phyloP scores from a whole-genome alignment of 768 basidiomycete genomes.

The Ramaria sp. region DNA sequence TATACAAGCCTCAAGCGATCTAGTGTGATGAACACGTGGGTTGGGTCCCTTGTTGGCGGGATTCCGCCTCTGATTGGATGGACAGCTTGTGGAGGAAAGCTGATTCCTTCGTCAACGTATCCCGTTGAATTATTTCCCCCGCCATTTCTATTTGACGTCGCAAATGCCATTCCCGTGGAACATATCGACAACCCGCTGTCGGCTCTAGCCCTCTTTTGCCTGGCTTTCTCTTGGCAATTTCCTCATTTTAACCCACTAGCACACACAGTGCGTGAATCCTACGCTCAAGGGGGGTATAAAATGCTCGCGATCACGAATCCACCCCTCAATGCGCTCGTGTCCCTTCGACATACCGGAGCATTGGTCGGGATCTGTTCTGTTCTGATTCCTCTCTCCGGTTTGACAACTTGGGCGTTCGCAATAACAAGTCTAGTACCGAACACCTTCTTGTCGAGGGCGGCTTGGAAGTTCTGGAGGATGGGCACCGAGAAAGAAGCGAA shows the following conservation, averaged over 20 bases:
- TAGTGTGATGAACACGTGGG: slow-evolving; percentile 82
- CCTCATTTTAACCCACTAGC: slow-evolving; percentile 96
- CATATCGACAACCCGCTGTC: slow-evolving; percentile 64
- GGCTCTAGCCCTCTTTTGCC: slow-evolving; percentile 67
- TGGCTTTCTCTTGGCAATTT: slow-evolving; percentile 97
- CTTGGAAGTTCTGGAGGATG: slow-evolving; percentile 63
- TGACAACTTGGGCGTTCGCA: slow-evolving; percentile 89
- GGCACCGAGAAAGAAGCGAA: slow-evolving; percentile 69
- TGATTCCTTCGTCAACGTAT: slow-evolving; percentile 55
- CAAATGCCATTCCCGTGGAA: slow-evolving; percentile 26
- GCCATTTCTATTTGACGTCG: slow-evolving; percentile 40
- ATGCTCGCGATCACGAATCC: slow-evolving; percentile 86
- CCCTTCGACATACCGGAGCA: slow-evolving; percentile 70
- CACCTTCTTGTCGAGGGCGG: slow-evolving; percentile 50
- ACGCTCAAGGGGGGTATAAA: slow-evolving; percentile 86
- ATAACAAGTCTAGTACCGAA: slow-evolving; percentile 71
- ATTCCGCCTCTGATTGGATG: slow-evolving; percentile 97
- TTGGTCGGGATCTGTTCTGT: slow-evolving; percentile 71
- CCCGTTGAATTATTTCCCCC: slow-evolving; percentile 55
- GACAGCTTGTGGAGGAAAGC: slow-evolving; percentile 82
- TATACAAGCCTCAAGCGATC: slow-evolving; percentile 92
- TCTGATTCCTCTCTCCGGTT: slow-evolving; percentile 77
- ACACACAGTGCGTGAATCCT: slow-evolving; percentile 74
- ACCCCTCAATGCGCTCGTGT: slow-evolving; percentile 70
- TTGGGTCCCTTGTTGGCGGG: slow-evolving; percentile 85